phyloP scores from a whole-genome alignment of 2,329 filamentous ascomycete genomes.

The Fusarium sterilihyphosum region DNA sequence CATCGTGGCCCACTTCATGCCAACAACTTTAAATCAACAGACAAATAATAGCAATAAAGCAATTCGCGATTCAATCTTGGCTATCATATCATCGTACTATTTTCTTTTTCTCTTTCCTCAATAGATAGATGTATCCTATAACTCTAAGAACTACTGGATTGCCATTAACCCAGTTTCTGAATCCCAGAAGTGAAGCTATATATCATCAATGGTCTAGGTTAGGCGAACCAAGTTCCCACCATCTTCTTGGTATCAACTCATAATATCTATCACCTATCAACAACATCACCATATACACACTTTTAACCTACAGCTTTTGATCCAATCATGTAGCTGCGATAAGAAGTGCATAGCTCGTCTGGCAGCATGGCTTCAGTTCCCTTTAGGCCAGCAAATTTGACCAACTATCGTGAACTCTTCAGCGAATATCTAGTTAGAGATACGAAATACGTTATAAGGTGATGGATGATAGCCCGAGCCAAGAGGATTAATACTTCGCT shows the following conservation, averaged over 20 bases:
- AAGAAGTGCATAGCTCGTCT: too few species aligned
- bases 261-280: not conserved
- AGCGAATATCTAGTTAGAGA: not conserved
- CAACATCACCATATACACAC: not conserved
- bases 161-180: too few species aligned
- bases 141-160: too few species aligned
- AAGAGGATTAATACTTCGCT: not conserved
- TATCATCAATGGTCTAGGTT: not conserved
- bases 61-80: not conserved
- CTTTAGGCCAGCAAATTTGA: not conserved
- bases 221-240: not conserved
- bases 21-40: not conserved
- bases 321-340: not conserved
- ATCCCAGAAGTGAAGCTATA: not conserved
- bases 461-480: too few species aligned
- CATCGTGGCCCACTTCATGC: not conserved
- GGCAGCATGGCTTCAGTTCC: too few species aligned
- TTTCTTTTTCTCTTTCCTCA: fast-evolving
- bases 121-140: too few species aligned
- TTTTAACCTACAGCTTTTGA: not conserved
- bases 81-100: fast-evolving
- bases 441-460: not conserved
- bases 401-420: not conserved
- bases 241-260: not conserved
- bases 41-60: not conserved